Evolutionary conservation across 306 rosid species (phyloP).

Genomic region (Vigna radiata): DNA sequence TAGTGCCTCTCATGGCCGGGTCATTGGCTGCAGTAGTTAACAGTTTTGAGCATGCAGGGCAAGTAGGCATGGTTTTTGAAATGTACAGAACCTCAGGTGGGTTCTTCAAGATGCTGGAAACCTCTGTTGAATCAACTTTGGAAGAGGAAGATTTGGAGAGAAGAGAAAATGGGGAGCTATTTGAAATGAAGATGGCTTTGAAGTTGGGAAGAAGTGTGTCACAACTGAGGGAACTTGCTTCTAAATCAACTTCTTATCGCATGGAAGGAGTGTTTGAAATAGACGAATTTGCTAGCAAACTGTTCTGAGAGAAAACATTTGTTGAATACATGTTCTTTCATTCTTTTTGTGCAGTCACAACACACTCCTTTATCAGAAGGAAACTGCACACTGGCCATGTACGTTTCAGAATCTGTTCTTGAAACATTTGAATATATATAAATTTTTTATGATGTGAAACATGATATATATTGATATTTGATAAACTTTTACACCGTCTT

Average conservation of each 20-base stretch:
- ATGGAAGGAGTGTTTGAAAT: slow-evolving; percentile 45
- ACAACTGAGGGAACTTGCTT: slow-evolving; percentile 57
- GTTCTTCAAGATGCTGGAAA: slow-evolving; percentile 57
- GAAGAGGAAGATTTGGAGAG: slow-evolving; percentile 58
- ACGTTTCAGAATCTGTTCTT: not conserved
- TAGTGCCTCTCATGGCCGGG: slow-evolving; percentile 63
- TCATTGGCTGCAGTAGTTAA: slow-evolving; percentile 59
- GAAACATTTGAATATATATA: not conserved
- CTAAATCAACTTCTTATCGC: slow-evolving; percentile 55
- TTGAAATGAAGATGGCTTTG: slow-evolving; percentile 71
- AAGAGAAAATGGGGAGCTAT: slow-evolving; percentile 69
- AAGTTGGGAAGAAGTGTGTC: slow-evolving; percentile 73
- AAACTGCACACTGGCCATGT: no score
- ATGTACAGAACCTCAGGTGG: slow-evolving; percentile 70
- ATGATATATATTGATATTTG: no score
- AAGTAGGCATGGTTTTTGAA: slow-evolving; percentile 80
- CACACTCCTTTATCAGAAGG: no score
- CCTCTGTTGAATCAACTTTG: slow-evolving; percentile 54
- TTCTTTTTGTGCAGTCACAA: slow-evolving; percentile 31
- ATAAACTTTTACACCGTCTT: no score
- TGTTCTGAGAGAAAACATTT: slow-evolving; percentile 25
- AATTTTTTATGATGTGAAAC: no score
- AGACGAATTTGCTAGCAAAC: slow-evolving; percentile 66
- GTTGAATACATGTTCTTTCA: slow-evolving; percentile 3
- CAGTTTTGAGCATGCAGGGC: slow-evolving; percentile 70